Conservation (phyloP, 768 basidiomycete species). For the Mycena metata region DNA sequence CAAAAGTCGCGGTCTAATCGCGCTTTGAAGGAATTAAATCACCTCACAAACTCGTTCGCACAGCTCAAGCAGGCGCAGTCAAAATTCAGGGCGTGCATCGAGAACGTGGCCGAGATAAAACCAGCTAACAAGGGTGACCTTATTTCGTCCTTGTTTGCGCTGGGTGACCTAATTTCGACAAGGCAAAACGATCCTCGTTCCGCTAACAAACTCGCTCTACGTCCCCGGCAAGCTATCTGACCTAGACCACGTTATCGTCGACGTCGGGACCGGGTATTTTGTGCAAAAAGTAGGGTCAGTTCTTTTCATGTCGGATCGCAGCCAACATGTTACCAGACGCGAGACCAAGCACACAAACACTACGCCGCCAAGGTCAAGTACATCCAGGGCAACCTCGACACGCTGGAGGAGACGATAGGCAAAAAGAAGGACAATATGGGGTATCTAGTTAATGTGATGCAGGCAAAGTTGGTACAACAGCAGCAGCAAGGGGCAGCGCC, state of each 20-base stretch:
- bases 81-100: conserved; percentile 91
- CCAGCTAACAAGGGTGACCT: conserved; percentile 71
- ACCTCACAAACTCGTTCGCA: conserved; percentile 91
- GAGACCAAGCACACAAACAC: conserved; percentile 82
- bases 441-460: conserved; percentile 79
- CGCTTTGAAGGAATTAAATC: conserved; percentile 82
- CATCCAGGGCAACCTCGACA: conserved; percentile 86
- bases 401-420: conserved; percentile 88
- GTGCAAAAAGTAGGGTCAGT: conserved; percentile 83
- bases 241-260: conserved; percentile 89
- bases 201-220: conserved; percentile 94
- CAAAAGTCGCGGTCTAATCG: conserved; percentile 10
- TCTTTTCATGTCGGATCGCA: neutral
- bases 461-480: conserved; percentile 59
- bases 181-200: conserved; percentile 93
- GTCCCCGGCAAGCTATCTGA: conserved; percentile 92
- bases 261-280: conserved; percentile 97
- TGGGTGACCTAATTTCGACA: conserved; percentile 2
- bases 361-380: conserved; percentile 87
- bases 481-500: conserved; percentile 7
- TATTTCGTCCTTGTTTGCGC: conserved; percentile 1
- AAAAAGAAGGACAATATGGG: conserved; percentile 93
- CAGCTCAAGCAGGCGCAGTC: conserved; percentile 94
- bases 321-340: conserved; percentile 64
- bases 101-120: conserved; percentile 82